phyloP scores from a whole-genome alignment of 306 rosid genomes.

The Bauhinia variegata region DNA sequence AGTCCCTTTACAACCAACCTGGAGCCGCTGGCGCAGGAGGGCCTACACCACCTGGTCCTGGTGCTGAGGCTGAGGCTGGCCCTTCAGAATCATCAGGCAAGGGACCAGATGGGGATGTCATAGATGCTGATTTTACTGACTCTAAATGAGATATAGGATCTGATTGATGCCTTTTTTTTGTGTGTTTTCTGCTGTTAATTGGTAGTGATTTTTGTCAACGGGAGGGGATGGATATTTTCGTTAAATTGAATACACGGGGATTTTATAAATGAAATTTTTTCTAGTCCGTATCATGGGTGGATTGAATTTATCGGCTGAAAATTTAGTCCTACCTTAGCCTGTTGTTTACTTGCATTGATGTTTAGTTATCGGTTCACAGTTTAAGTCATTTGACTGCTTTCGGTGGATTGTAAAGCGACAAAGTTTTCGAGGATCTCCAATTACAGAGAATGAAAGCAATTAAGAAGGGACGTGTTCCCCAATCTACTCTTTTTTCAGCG shows the following conservation, averaged over 20 bases:
- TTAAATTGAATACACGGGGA: conserved; percentile 26
- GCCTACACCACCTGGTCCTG: conserved; percentile 64
- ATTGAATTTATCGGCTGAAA: conserved; percentile 10
- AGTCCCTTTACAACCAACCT: conserved; percentile 88
- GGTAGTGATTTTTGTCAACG: conserved; percentile 43
- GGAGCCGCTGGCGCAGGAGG: conserved; percentile 67
- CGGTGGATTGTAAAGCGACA: no score
- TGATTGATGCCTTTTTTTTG: conserved; percentile 11
- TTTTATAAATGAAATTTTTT: conserved; percentile 41
- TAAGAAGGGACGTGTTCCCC: no score
- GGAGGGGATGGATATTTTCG: conserved; percentile 36
- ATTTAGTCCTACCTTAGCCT: neutral
- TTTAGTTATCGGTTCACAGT: no score
- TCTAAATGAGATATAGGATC: conserved; percentile 55
- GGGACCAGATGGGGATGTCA: conserved; percentile 80
- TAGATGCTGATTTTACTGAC: conserved; percentile 86
- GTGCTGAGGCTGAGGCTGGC: conserved; percentile 69
- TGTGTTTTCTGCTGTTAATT: neutral
- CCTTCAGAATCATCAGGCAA: conserved; percentile 66
- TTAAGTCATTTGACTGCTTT: no score
- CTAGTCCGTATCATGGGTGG: conserved; percentile 24
- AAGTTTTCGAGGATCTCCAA: no score
- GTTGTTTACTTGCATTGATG: no score
- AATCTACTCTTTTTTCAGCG: no score
- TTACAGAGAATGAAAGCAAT: no score